A percentile compares a stretch with the other conserved stretches of the same genome.
phyloP scores from a whole-genome alignment of 768 basidiomycete species.

The Suillus subluteus region DNA sequence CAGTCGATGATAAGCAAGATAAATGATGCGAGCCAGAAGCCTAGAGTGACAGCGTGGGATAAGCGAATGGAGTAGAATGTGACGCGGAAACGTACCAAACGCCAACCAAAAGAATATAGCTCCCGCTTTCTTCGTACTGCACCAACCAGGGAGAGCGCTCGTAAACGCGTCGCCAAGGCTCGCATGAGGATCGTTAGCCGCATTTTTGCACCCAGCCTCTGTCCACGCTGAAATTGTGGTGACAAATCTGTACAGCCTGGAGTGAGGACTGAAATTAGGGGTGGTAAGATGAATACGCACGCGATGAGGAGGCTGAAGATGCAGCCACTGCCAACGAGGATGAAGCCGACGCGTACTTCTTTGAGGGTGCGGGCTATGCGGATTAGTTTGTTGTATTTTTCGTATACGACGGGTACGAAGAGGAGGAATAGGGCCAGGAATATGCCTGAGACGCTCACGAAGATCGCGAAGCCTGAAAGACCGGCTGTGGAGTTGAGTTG shows the following conservation, averaged over 20 bases:
- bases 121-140: slow-evolving; percentile 89
- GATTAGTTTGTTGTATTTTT: slow-evolving; percentile 82
- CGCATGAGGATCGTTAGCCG: slow-evolving; percentile 80
- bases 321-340: slow-evolving; percentile 74
- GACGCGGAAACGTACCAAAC: slow-evolving; percentile 56
- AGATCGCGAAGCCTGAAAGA: slow-evolving; percentile 83
- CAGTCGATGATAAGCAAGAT: slow-evolving; percentile 72
- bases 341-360: slow-evolving; percentile 83
- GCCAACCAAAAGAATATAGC: slow-evolving; percentile 89
- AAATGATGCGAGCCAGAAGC: slow-evolving; percentile 75
- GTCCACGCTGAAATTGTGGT: slow-evolving; percentile 88
- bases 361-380: slow-evolving; percentile 79
- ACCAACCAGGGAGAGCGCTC: slow-evolving; percentile 77
- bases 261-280: slow-evolving; percentile 20
- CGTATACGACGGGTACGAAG: slow-evolving; percentile 76
- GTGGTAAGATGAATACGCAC: slow-evolving; percentile 47
- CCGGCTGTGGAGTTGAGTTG: slow-evolving; percentile 60
- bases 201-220: slow-evolving; percentile 85
- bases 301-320: slow-evolving; percentile 73
- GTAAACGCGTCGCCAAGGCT: slow-evolving; percentile 67
- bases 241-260: slow-evolving; percentile 55
- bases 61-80: neutral
- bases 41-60: slow-evolving; percentile 39
- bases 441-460: slow-evolving; percentile 74
- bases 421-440: slow-evolving; percentile 76